Evolutionary conservation across 441 rosid species (phyloP).

Genomic region (Mallotus japonicus): DNA sequence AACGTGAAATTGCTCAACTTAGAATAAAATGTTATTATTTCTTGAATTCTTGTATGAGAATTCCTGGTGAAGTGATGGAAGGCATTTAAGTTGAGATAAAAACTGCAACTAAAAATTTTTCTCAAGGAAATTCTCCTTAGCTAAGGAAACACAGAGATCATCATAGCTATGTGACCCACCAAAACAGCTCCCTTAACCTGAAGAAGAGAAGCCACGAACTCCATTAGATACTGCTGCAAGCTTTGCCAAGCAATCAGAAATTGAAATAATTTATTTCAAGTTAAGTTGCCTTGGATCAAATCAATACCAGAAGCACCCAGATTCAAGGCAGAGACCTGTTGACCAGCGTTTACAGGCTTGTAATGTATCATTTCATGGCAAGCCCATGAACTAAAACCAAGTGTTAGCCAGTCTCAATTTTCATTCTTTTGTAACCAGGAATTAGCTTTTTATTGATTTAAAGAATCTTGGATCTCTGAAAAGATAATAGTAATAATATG

Average conservation of each 20-base stretch:
- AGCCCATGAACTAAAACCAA: slow-evolving; percentile 66
- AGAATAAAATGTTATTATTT: neutral
- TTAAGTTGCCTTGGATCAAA: slow-evolving; percentile 36
- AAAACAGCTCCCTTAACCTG: slow-evolving; percentile 43
- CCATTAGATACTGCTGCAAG: slow-evolving; percentile 43
- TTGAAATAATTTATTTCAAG: slow-evolving; percentile 26
- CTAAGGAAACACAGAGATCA: slow-evolving; percentile 45
- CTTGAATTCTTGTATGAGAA: slow-evolving; percentile 26
- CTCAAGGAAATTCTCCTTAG: slow-evolving; percentile 59
- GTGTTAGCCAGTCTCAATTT: slow-evolving; percentile 23
- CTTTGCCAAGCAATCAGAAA: slow-evolving; percentile 35
- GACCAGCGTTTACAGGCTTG: slow-evolving; percentile 47
- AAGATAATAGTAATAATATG: too few species aligned
- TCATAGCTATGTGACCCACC: slow-evolving; percentile 71
- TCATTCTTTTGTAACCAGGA: neutral
- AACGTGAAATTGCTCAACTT: neutral
- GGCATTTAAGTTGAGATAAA: slow-evolving; percentile 61
- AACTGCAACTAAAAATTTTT: slow-evolving; percentile 45
- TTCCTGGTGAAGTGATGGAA: slow-evolving; percentile 28
- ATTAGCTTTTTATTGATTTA: neutral
- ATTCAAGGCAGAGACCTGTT: slow-evolving; percentile 51
- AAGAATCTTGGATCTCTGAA: neutral
- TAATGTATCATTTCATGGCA: slow-evolving; percentile 79
- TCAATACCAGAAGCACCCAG: slow-evolving; percentile 60
- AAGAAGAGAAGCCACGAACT: slow-evolving; percentile 46